These are phyloP conservation scores for Naganishia liquefaciens DNA, from an alignment of 1,284 basidiomycete genomes.

Conservation along the genomic window DNA sequence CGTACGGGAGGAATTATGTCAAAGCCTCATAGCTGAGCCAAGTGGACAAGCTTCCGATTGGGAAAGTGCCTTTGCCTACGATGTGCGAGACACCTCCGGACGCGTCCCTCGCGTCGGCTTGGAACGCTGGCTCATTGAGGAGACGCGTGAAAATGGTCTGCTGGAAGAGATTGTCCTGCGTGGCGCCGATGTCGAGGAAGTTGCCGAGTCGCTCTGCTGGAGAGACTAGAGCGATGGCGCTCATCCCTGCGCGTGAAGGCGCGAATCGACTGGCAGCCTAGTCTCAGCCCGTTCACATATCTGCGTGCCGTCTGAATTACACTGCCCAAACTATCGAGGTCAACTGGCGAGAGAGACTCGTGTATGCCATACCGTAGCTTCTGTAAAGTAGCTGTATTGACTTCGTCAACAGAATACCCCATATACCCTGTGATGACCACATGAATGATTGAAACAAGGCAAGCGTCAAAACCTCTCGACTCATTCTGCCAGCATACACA, in stretches of 20 bases:
- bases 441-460: no score
- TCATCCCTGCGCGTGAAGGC: no score
- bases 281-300: no score
- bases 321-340: no score
- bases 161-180: not conserved
- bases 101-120: not conserved
- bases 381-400: no score
- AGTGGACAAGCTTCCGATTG: conserved; percentile 12
- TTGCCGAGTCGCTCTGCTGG: conserved; percentile 18
- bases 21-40: not conserved
- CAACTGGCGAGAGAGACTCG: no score
- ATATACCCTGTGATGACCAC: no score
- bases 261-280: no score
- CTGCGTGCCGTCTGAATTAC: no score
- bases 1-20: not conserved
- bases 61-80: conserved; percentile 22
- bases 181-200: not conserved
- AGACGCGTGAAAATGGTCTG: conserved; percentile 6
- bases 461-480: no score
- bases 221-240: not conserved
- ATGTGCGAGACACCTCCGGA: not conserved
- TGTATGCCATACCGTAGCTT: not conserved
- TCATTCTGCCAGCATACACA: no score
- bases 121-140: conserved; percentile 14
- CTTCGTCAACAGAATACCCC: no score